Evolutionary conservation across 73 alveolate genomes (phyloP), one percentile per base, ranked within the genome.

Genomic region (Paramecium sexaurelia): DNA sequence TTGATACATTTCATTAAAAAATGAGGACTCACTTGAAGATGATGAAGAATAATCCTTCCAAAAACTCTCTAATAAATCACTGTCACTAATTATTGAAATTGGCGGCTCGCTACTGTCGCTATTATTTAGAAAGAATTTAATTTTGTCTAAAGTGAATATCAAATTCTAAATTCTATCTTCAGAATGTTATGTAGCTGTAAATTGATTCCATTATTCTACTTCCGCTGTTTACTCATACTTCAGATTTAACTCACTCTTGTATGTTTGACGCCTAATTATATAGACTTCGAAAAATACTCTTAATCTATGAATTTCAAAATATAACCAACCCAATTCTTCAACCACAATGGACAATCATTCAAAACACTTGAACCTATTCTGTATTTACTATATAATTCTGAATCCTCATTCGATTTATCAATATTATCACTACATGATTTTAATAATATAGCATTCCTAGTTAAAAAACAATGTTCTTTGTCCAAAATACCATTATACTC

Each of bases 331-430:
- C 99, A 98, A 91, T 96, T 97, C 61, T 85, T 93, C 41, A 98
- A 94, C 99, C 99, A 98, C 22, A 89, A 91, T 3, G 99, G 99
- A 33, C 96, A 96, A 32, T 83, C 97, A 36, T 93, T 91, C 92
- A 97, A 86, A 6, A 98, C 85, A 32, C 98, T 94, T 55, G 90
- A 89, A 37, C 95, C 96, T n/a, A 98, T 89, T 15, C 97, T 95
- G 82, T 94, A 94, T 71, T 93, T 92, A 41, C 94, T 75, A 51
- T 96, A 86, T 75, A 96, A 36, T 9, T 90, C 87, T 55, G 67
- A 47, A 47, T 47, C 67, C 41, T 35, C 41, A 47, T 47, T 47
- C 5, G 24, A 47, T 47, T 47, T 47, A 35, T 35, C 41, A 4
- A 35, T 6, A 17, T 47, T 11, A 47, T 47, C 67, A 15, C 29